Percentiles rank a stretch among this genome's conserved stretches.
These are phyloP conservation scores for Diaporthe sp. DNA, from an alignment of 2,329 filamentous ascomycete species.

Conservation along the genomic window DNA sequence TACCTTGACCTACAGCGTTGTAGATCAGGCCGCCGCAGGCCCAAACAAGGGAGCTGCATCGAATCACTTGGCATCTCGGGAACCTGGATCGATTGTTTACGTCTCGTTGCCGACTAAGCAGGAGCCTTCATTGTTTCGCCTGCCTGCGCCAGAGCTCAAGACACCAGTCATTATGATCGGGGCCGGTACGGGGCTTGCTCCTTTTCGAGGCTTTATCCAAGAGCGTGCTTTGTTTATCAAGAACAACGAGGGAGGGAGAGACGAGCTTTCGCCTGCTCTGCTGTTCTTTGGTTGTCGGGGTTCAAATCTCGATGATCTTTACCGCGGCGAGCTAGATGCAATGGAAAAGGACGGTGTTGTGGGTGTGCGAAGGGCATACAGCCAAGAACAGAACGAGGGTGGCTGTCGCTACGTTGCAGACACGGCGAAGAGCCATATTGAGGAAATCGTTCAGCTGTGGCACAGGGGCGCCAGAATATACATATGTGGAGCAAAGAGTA, in stretches of 20 bases:
- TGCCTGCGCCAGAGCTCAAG: conserved; percentile 43
- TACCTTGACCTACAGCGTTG: conserved; percentile 78
- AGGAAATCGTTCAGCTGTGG: neutral
- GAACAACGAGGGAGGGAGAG: conserved; percentile 52
- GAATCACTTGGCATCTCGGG: neutral
- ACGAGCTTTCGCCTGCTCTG: conserved; percentile 72
- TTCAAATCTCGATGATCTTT: neutral
- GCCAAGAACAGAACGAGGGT: neutral
- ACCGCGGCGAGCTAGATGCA: neutral
- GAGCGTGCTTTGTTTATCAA: conserved; percentile 50
- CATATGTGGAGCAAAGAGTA: neutral
- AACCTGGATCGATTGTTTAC: neutral
- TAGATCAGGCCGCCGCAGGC: conserved; percentile 67
- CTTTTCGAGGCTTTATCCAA: conserved; percentile 52
- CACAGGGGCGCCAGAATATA: no score
- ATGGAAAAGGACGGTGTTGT: neutral
- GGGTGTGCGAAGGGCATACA: neutral
- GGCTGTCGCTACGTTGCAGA: neutral
- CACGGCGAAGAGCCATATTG: neutral
- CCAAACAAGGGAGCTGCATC: conserved; percentile 51
- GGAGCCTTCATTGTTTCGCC: neutral
- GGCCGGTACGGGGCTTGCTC: conserved; percentile 65
- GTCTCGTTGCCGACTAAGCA: neutral
- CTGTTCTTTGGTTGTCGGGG: neutral
- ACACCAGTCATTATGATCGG: conserved; percentile 65